Conservation (phyloP, 2,329 filamentous ascomycete genomes). For the Trichoderma citrinoviride region DNA sequence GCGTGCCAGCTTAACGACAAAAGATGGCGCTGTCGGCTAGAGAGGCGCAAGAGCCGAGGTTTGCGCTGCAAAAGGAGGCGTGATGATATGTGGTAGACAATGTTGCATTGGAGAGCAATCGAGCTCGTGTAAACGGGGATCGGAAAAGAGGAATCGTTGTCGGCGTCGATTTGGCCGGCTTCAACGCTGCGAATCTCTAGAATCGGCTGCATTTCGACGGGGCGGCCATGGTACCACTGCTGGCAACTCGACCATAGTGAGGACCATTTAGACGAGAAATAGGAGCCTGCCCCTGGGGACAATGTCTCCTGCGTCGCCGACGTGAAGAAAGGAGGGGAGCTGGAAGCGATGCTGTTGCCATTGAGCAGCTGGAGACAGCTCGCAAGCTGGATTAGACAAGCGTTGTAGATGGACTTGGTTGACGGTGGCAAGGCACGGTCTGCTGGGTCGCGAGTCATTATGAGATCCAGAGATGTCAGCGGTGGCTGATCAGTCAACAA, state of each 20-base stretch:
- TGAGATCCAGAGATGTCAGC: slow-evolving; percentile 11
- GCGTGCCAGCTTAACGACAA: slow-evolving; percentile 31
- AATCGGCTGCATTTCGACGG: slow-evolving; percentile 23
- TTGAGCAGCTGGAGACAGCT: slow-evolving; percentile 20
- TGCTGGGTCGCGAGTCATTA: background rate
- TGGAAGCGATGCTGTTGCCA: background rate
- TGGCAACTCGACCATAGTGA: slow-evolving; percentile 24
- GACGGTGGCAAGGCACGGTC: background rate
- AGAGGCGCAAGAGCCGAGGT: slow-evolving; percentile 25
- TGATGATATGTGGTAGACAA: slow-evolving; percentile 26
- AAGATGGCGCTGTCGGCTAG: slow-evolving; percentile 10
- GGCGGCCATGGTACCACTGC: slow-evolving; percentile 24
- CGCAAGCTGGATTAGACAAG: slow-evolving; percentile 20
- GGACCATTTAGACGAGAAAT: slow-evolving; percentile 20
- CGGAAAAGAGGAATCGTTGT: slow-evolving; percentile 25
- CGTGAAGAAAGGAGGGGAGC: background rate
- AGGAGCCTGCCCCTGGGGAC: background rate
- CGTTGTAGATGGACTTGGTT: slow-evolving; percentile 9
- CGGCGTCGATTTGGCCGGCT: slow-evolving; percentile 24
- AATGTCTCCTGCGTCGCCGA: background rate
- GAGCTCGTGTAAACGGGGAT: slow-evolving; percentile 27
- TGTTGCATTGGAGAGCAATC: slow-evolving; percentile 26
- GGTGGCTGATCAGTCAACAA: slow-evolving; percentile 19
- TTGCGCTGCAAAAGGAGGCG: slow-evolving; percentile 27
- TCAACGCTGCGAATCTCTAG: slow-evolving; percentile 26